Evolutionary conservation across 345 rosid species (phyloP), one percentile per base, ranked within the genome.

Genomic region (Clarkia xantiana): DNA sequence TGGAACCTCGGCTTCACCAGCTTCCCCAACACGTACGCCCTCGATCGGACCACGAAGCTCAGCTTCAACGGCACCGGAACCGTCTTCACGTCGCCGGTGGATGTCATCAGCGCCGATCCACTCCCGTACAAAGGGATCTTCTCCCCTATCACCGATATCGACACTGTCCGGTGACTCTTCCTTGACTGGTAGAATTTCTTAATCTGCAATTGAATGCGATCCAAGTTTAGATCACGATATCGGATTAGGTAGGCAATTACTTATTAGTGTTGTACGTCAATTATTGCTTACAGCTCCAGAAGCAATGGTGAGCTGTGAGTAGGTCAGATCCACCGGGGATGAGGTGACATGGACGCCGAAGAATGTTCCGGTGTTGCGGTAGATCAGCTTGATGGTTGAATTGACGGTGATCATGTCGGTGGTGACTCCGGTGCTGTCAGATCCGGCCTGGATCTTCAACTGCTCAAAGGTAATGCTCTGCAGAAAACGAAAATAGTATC

Each of bases 301-400:
- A 46, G 83, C 98, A 6, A 91, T 62, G 20, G 64, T 67, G 66
- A 86, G 66, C 10, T 86, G 67, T 19, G 81, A 73, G 62, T 67
- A 80, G 14, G 71, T 61, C 10, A 86, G 87, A 67, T 91, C 96
- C 10, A 82, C 41, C 3, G 94, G 87, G 45, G 87, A 59, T 12
- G 98, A 67, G 15, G 87, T 66, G 14, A 86, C 98, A 54, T 86
- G 96, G 39, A 84, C 89, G 10, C 98, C 98, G 25, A 91, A 91
- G 64, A 91, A 91, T 10, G 96, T 83, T 58, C 96, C 98, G 0
- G 79, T 81, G 78, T 86, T 91, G 0, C 85, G 70, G 54, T 91
- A 91, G 44, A 70, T 53, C 78, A 91, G 66, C 59, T 71, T 84
- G 42, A 81, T 58, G 1, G 94, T 86, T 5, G 98, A 84, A 43